Conservation (phyloP, 2,329 filamentous ascomycete genomes). For the Arthrinium puccinioides region DNA sequence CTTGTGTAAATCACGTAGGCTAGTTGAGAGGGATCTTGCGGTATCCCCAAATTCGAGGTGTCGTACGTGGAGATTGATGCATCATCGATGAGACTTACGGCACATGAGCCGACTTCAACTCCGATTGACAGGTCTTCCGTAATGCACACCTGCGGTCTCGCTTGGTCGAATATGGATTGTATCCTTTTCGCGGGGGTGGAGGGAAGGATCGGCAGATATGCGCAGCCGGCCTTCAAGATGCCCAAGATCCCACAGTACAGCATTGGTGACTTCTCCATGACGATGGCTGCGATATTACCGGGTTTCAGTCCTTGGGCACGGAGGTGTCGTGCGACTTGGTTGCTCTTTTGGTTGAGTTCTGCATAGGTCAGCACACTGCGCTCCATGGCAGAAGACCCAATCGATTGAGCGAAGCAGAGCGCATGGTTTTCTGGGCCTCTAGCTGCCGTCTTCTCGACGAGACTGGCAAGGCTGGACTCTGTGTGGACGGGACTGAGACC, state of each 20-base stretch:
- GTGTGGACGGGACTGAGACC: slow-evolving; percentile 23
- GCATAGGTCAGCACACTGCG: slow-evolving; percentile 51
- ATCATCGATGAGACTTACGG: slow-evolving; percentile 9
- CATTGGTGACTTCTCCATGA: slow-evolving; percentile 68
- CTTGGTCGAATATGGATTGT: slow-evolving; percentile 53
- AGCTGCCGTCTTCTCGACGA: slow-evolving; percentile 47
- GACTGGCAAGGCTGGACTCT: slow-evolving; percentile 36
- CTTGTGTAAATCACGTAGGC: slow-evolving; percentile 80
- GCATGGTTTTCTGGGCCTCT: slow-evolving; percentile 48
- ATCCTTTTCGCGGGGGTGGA: slow-evolving; percentile 59
- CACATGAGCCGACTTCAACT: no score
- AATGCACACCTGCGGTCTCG: slow-evolving; percentile 40
- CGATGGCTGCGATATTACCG: slow-evolving; percentile 60
- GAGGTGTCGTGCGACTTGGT: slow-evolving; percentile 54
- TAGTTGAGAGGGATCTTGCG: slow-evolving; percentile 39
- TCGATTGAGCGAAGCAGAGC: slow-evolving; percentile 52
- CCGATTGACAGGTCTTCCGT: slow-evolving; percentile 24
- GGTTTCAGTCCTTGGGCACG: slow-evolving; percentile 33
- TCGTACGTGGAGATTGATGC: slow-evolving; percentile 25
- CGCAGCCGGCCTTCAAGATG: slow-evolving; percentile 66
- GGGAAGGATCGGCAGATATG: slow-evolving; percentile 73
- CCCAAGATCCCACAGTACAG: slow-evolving; percentile 72
- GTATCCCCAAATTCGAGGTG: slow-evolving; percentile 27
- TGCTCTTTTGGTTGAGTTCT: slow-evolving; percentile 57
- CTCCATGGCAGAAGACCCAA: slow-evolving; percentile 27